These are phyloP conservation scores for Ensete ventricosum DNA, from an alignment of 176 grass and related monocot species.

Conservation along the genomic window DNA sequence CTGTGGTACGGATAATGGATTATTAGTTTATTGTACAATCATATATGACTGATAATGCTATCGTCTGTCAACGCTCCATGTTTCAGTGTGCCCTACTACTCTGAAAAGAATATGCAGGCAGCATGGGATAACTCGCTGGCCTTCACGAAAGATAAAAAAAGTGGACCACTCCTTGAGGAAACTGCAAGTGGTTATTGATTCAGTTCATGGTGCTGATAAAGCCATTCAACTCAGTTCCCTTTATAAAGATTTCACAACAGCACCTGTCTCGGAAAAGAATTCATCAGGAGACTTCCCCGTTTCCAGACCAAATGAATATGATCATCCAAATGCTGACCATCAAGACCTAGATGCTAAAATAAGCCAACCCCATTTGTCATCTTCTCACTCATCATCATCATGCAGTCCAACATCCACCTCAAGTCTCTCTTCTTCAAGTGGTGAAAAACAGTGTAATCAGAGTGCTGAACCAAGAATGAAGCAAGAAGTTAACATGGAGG, in stretches of 20 bases:
- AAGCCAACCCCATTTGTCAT: conserved; percentile 29
- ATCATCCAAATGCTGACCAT: conserved; percentile 21
- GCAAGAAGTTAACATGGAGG: conserved; percentile 26
- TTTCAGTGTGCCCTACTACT: conserved; percentile 86
- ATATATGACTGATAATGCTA: background rate
- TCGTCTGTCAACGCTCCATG: background rate
- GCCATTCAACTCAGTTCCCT: conserved; percentile 60
- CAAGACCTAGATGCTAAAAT: conserved; percentile 20
- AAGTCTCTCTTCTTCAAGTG: conserved; percentile 42
- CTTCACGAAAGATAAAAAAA: conserved; percentile 94
- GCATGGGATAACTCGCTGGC: conserved; percentile 91
- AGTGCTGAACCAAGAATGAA: conserved; percentile 28
- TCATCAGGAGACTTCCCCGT: conserved; percentile 31
- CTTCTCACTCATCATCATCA: conserved; percentile 51
- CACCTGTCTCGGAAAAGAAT: conserved; percentile 49
- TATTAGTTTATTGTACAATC: background rate
- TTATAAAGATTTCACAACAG: conserved; percentile 69
- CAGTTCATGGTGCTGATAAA: conserved; percentile 82
- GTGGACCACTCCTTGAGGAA: conserved; percentile 92
- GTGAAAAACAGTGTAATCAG: conserved; percentile 30
- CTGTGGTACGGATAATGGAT: too few species aligned
- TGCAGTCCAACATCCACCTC: conserved; percentile 53
- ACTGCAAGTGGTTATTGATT: conserved; percentile 82
- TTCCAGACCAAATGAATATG: conserved; percentile 36
- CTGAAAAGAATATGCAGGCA: conserved; percentile 99